Base-by-base conservation (phyloP, 2,329 filamentous ascomycete species). In the Colletotrichum sidae region DNA sequence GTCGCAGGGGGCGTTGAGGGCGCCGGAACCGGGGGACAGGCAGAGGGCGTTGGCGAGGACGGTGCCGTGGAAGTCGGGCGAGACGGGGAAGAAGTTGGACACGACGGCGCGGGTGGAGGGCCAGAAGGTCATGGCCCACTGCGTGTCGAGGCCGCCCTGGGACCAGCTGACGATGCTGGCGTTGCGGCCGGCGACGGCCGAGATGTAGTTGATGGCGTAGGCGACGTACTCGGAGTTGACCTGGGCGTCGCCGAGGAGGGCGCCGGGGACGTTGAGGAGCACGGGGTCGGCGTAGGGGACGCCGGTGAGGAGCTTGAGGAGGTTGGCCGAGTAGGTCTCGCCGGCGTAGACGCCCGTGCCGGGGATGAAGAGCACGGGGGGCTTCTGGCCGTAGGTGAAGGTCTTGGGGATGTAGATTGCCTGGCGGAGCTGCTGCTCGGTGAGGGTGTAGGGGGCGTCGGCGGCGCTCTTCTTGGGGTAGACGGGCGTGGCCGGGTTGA, bases 101-200 rank as follows among this genome's bases (percentile, higher is more conserved):
- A 83, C 78, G 1, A 76, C 73, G 2, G 13, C 12, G 4, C 80
- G 79, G 1, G 81, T 84, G 1, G 80, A 84, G 0, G 84, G 84
- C 82, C 83, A 88, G 76, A 86, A 87, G 68, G 86, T 87, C 67
- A 86, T 75, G 0, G 82, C 84, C 86, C 86, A 88, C 71, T 88
- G 86, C 0, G 81, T 76, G 63, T 84, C 76, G 2, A 88, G 73
- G 52, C 81, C 82, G 13, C 86, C 86, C 72, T 88, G 85, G 0
- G 83, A 86, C 83, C 83, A 88, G 12, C 78, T 79, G n/a, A 87
- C 72, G 17, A 86, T 75, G 15, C 77, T 75, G 7, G 84, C 74
- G 17, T 81, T 77, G 25, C 75, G 71, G 49, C 69, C 67, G 47
- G 76, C 78, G 66, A 84, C 73, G 39, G 72, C 76, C 35, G 76